Base-by-base conservation (phyloP, 805 yeast genomes). In the Metahyphopichia silvanorum region DNA sequence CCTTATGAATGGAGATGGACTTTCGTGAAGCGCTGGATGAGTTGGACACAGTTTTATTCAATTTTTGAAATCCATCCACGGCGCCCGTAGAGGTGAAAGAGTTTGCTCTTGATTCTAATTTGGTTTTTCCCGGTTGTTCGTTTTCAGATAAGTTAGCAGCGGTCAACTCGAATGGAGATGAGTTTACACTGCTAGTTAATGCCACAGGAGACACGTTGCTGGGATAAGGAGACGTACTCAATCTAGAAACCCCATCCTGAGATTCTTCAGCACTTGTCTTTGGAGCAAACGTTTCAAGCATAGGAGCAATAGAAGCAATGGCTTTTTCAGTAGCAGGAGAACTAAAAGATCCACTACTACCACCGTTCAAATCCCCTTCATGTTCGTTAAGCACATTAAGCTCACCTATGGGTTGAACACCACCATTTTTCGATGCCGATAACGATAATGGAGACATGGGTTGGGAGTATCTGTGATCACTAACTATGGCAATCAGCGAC, bases 271-370 rank as follows among this genome's bases (percentile, higher is more conserved):
- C 51, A 13, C 49, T 47, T 1, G 88, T 74, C 49, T 82, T 84
- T 4, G 93, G 93, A 4, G 77, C 72, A 54, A 82, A 85, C 1
- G 76, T 69, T 50, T 81, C 88, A 25, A 85, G 56, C 51, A 84
- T 82, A 2, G 94, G 93, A 1, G 91, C 91, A 27, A 84, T 77
- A 0, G 86, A 74, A 8, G 86, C 89, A 67, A 83, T 79, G 9
- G 91, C 91, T 41, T 68, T 76, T 35, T 65, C 60, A 3, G 71
- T 64, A 18, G 57, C 58, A 9, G 63, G 62, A 1, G 58, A 42
- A 3, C 53, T 40, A 12, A 23, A 23, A 15, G 25, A 15, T 5
- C 23, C n/a, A 21, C 23, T 21, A 12, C 23, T 21, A 11, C 10
- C 10, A 11, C 10, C 23, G n/a, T 21, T 12, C 12, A 12, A 11